Conservation (phyloP, 176 grass and related monocot species). For the Chrysopogon serrulatus region DNA sequence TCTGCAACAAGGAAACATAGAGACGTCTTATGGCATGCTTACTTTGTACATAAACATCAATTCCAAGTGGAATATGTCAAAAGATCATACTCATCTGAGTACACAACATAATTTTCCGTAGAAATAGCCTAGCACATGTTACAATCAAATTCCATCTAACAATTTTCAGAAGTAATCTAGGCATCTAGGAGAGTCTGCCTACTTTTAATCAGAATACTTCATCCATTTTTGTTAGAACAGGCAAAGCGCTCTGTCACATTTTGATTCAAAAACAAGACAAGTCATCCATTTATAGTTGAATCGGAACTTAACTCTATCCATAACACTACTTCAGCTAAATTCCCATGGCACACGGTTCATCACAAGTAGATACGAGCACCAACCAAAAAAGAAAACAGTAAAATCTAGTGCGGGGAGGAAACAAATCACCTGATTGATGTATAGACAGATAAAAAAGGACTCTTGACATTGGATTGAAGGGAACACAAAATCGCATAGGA, state of each 20-base stretch:
- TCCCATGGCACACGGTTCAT: neutral
- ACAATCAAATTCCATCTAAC: neutral
- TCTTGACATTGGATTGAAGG: neutral
- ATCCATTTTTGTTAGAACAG: neutral
- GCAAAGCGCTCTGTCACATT: neutral
- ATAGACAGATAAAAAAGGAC: neutral
- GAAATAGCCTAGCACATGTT: neutral
- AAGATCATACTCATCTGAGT: neutral
- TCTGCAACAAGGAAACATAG: conserved; percentile 12
- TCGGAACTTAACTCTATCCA: neutral
- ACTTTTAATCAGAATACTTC: neutral
- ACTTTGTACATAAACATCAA: neutral
- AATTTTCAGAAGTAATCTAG: neutral
- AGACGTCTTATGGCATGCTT: neutral
- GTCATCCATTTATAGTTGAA: neutral
- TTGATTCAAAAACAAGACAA: neutral
- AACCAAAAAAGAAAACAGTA: neutral
- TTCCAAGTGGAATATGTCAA: neutral
- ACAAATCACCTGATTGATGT: neutral
- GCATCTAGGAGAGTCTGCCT: neutral
- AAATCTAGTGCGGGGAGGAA: neutral
- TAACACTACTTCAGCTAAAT: neutral
- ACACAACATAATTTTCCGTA: neutral
- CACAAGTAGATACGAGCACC: neutral
- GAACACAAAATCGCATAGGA: neutral